Percentiles rank a stretch among this genome's conserved stretches.
Evolutionary conservation across 345 rosid species (phyloP).

Genomic region (Salix dunnii): DNA sequence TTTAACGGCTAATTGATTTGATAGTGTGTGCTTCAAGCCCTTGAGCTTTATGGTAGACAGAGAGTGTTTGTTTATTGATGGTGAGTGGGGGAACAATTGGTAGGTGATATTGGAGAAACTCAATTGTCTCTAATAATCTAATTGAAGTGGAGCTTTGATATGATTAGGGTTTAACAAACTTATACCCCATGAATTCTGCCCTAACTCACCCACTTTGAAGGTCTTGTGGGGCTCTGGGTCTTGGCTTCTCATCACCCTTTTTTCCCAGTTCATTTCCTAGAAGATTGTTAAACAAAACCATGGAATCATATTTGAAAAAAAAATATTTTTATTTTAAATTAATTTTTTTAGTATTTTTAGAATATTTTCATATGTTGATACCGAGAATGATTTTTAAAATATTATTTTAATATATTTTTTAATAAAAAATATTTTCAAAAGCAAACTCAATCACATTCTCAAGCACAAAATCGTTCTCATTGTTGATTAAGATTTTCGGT

Average conservation of each 20-base stretch:
- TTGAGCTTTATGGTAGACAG: background rate
- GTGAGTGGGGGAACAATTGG: background rate
- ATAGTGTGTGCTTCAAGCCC: background rate
- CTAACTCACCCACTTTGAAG: background rate
- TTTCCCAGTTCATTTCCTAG: background rate
- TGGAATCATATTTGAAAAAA: too few relatives aligned
- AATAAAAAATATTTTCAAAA: too few relatives aligned
- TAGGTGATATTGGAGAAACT: conserved; percentile 3
- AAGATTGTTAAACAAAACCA: too few relatives aligned
- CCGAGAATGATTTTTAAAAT: too few relatives aligned
- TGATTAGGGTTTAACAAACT: background rate
- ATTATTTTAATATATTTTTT: too few relatives aligned
- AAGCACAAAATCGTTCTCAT: too few relatives aligned
- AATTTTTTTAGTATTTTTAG: too few relatives aligned
- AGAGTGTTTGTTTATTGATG: background rate
- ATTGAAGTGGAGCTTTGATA: background rate
- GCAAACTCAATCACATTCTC: rapidly evolving
- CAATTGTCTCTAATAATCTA: conserved; percentile 1
- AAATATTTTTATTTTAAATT: too few relatives aligned
- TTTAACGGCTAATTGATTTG: background rate
- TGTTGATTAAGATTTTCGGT: too few relatives aligned
- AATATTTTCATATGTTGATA: too few relatives aligned
- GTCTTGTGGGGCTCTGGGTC: background rate
- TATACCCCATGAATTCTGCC: background rate
- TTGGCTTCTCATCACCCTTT: background rate